Evolutionary conservation across 768 basidiomycete species (phyloP).

Genomic region (Amyloporia xantha): DNA sequence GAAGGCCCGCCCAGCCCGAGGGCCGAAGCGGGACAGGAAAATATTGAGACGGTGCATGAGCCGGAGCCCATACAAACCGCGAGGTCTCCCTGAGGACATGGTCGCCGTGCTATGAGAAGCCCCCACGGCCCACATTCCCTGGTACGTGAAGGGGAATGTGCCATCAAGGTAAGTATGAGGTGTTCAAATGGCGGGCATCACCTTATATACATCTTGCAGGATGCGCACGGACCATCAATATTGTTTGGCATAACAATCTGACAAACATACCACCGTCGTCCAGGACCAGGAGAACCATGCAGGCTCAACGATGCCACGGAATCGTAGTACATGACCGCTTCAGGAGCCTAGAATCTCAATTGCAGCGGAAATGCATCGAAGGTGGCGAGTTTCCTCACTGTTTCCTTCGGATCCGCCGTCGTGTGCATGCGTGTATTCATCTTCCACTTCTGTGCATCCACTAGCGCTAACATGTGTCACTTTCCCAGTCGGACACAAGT

Average conservation of each 20-base stretch:
- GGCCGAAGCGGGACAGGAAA: conserved; percentile 42
- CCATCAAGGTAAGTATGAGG: conserved; percentile 31
- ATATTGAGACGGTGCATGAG: conserved; percentile 38
- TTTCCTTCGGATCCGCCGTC: no score
- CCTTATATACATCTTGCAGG: conserved; percentile 3
- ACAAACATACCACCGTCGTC: no score
- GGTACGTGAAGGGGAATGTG: conserved; percentile 29
- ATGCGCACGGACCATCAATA: conserved; percentile 15
- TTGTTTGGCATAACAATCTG: conserved; percentile 4
- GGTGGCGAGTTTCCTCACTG: no score
- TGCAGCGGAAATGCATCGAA: no score
- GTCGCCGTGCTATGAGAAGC: conserved; percentile 47
- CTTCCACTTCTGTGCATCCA: no score
- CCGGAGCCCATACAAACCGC: conserved; percentile 37
- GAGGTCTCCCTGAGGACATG: conserved; percentile 41
- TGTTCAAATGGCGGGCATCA: not conserved
- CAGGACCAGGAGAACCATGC: no score
- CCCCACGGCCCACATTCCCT: conserved; percentile 30
- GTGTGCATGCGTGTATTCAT: no score
- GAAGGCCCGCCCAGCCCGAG: conserved; percentile 47
- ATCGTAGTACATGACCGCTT: no score
- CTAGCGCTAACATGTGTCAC: no score
- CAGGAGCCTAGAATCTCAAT: no score
- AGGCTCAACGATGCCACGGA: no score
- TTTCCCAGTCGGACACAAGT: no score